These are phyloP conservation scores for Primulina eburnea DNA, from an alignment of 257 asterid species.

Conservation along the genomic window DNA sequence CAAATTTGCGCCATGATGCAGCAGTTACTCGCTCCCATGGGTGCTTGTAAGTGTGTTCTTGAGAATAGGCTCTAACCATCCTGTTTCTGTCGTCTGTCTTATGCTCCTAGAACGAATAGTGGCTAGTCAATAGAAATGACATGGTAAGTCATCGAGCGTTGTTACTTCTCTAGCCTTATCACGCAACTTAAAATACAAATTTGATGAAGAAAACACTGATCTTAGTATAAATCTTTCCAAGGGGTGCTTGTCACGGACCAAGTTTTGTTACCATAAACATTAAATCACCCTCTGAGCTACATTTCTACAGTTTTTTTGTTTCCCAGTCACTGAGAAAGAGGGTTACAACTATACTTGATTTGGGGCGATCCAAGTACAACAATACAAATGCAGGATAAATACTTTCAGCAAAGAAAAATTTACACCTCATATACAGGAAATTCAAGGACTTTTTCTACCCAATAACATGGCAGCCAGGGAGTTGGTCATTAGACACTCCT, in stretches of 20 bases:
- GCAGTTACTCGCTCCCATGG: slow-evolving; percentile 97
- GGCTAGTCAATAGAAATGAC: not conserved
- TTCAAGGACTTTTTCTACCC: not conserved
- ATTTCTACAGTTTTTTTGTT: not conserved
- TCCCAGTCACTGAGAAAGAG: not conserved
- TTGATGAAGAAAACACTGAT: not conserved
- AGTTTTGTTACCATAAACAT: not conserved
- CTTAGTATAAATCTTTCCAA: no score
- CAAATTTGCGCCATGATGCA: slow-evolving; percentile 94
- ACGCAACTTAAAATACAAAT: not conserved
- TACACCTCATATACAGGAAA: no score
- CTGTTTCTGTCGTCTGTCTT: not conserved
- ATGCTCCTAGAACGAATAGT: slow-evolving; percentile 7
- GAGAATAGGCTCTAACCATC: slow-evolving; percentile 94
- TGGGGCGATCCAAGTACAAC: not conserved
- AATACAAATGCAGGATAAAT: not conserved
- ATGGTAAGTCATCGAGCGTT: not conserved
- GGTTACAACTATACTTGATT: not conserved
- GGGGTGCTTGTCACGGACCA: not conserved
- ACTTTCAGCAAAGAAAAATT: slow-evolving; percentile 2
- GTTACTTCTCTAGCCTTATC: not conserved
- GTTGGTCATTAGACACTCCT: not conserved
- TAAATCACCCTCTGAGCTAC: not conserved
- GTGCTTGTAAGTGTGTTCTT: slow-evolving; percentile 88
- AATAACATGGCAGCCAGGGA: not conserved